Conservation (phyloP, 2,329 filamentous ascomycete species). For the Colletotrichum spinosum region DNA sequence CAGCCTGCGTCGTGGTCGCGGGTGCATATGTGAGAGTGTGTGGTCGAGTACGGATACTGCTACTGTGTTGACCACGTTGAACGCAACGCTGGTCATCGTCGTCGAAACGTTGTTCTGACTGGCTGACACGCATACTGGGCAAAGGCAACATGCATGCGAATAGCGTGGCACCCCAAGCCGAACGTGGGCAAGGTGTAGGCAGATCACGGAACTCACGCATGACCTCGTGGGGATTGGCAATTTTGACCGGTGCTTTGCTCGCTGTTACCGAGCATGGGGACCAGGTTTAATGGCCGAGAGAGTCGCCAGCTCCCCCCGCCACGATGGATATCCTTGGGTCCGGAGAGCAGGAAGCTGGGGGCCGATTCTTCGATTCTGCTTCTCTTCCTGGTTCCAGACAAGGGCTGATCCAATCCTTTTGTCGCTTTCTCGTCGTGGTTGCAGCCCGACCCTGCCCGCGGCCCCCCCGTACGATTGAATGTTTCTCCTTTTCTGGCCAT, state of each 20-base stretch:
- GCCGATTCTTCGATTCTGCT: no score
- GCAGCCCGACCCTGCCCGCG: neutral
- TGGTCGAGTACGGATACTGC: no score
- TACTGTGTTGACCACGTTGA: no score
- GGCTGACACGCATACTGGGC: neutral
- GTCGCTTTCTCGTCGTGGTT: neutral
- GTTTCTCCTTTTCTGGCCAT: constrained; percentile 5
- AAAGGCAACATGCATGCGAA: neutral
- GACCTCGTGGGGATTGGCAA: constrained; percentile 29
- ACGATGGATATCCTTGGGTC: constrained; percentile 16
- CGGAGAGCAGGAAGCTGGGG: constrained; percentile 1
- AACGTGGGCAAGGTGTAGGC: neutral
- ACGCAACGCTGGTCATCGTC: no score
- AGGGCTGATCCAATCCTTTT: constrained; percentile 1
- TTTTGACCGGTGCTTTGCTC: constrained; percentile 34
- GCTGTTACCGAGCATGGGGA: constrained; percentile 26
- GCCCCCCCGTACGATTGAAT: neutral
- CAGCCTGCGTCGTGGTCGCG: no score
- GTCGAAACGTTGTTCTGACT: neutral
- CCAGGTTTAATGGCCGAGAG: constrained; percentile 29
- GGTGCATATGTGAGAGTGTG: no score
- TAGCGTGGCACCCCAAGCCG: neutral
- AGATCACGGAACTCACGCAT: constrained; percentile 14
- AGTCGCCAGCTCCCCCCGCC: constrained; percentile 26
- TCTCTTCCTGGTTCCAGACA: neutral